phyloP scores from a whole-genome alignment of 1,139 yeast species.

The Saccharomycopsis crataegensis region DNA sequence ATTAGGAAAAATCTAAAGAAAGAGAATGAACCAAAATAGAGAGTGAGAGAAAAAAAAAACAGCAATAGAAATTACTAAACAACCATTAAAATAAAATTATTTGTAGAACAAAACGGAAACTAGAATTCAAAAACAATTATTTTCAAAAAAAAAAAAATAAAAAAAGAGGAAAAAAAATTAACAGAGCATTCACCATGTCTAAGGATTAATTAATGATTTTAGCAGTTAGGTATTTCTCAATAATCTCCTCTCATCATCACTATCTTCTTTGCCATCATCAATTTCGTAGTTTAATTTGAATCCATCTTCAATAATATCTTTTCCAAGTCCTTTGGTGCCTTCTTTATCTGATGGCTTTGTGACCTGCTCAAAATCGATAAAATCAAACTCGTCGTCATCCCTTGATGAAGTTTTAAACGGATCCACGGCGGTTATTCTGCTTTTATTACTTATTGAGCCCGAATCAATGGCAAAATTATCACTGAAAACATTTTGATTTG shows the following conservation, averaged over 20 bases:
- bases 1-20: background rate
- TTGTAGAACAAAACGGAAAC: background rate
- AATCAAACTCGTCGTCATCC: constrained; percentile 2
- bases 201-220: too few species aligned
- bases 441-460: too few species aligned
- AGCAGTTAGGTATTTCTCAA: background rate
- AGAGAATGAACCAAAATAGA: background rate
- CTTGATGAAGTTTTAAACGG: too few species aligned
- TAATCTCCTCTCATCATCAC: background rate
- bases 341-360: background rate
- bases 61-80: background rate
- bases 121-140: background rate
- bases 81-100: background rate
- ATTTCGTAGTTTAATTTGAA: background rate
- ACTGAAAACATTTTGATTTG: too few species aligned
- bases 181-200: too few species aligned
- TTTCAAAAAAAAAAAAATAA: background rate
- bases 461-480: too few species aligned
- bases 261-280: background rate
- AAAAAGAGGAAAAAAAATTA: background rate
- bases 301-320: background rate
- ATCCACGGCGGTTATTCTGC: too few species aligned
- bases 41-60: background rate
- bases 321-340: background rate
- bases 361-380: constrained; percentile 1